Base-by-base conservation (phyloP, 768 basidiomycete species). In the Auricularia sp. region DNA sequence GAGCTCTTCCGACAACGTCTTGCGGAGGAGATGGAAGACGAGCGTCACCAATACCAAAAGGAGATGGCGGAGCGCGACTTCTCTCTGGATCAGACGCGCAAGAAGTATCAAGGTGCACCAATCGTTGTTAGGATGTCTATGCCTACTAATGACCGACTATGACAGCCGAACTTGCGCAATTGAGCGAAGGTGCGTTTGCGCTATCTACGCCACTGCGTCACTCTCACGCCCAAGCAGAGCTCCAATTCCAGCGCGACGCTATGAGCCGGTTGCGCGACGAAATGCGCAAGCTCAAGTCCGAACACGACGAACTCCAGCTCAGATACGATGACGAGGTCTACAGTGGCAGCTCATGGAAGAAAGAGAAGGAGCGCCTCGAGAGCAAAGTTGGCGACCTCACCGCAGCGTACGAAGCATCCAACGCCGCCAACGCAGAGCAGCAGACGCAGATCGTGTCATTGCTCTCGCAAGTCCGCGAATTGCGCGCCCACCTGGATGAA, bases 321-420 rank as follows among this genome's bases (percentile, higher is more conserved):
- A 82, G 84, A 45, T 86, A 85, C 68, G 88, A 92, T 66, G 88
- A 90, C 67, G 90, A 92, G 70, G 80, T 88, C 7, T 89, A 87
- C 73, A 88, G 83, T 65, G 86, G 88, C 59, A 82, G 85, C 14
- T 84, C 87, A 3, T 93, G 91, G 92, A 88, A 88, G 77, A 89
- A 90, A 71, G 92, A 94, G 77, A 91, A 86, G 73, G 91, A 93
- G 65, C 87, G 90, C 11, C 78, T 93, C 76, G 90, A 94, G 67
- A 88, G 84, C 63, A 92, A 90, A 81, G 90, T 94, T 63, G 73
- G 73, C 3, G 89, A 93, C 72, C 71, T 92, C 65, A 86, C 83
- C 29, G 86, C 85, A 64, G 90, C 88, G 1, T 92, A 87, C 71
- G 89, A 92, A 68, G 79, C 86, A 1, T 87, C 90, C 1, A 82